These are phyloP conservation scores for Phytophthora melonis DNA, from an alignment of 352 stramenopile species.

Conservation along the genomic window DNA sequence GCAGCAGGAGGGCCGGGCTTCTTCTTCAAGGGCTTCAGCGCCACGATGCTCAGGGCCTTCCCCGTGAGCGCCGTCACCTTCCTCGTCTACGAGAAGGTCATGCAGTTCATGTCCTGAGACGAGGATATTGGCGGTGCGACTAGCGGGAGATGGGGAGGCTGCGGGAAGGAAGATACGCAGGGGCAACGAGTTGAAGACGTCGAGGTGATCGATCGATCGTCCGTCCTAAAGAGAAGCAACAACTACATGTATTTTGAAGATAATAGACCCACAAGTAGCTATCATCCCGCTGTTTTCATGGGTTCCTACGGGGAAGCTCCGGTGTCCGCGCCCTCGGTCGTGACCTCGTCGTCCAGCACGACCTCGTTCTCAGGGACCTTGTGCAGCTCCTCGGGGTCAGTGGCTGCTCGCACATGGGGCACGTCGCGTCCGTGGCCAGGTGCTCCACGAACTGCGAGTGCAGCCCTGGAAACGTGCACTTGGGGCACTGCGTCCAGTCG, in stretches of 20 bases:
- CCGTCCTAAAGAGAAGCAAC: not conserved
- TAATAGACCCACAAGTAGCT: constrained; percentile 13
- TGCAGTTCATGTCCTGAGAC: constrained; percentile 70
- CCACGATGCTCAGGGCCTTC: constrained; percentile 80
- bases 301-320: constrained; percentile 24
- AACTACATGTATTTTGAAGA: constrained; percentile 28
- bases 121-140: not conserved
- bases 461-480: constrained; percentile 90
- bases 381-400: constrained; percentile 35
- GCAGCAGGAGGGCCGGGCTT: constrained; percentile 63
- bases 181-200: not conserved
- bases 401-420: constrained; percentile 82
- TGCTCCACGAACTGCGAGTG: constrained; percentile 90
- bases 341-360: constrained; percentile 45
- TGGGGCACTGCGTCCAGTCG: constrained; percentile 93
- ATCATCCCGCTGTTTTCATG: not conserved
- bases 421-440: constrained; percentile 71
- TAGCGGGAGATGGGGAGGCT: not conserved
- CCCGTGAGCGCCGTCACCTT: constrained; percentile 86
- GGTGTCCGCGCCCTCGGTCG: constrained; percentile 21
- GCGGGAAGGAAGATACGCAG: not conserved
- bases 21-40: constrained; percentile 81
- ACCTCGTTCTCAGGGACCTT: constrained; percentile 58
- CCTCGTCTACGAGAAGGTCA: constrained; percentile 82
- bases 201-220: too few relatives aligned